A percentile compares a stretch with the other conserved stretches of the same genome.
Evolutionary conservation across 2,329 filamentous ascomycete genomes (phyloP).

Genomic region (Fusarium torreyae): DNA sequence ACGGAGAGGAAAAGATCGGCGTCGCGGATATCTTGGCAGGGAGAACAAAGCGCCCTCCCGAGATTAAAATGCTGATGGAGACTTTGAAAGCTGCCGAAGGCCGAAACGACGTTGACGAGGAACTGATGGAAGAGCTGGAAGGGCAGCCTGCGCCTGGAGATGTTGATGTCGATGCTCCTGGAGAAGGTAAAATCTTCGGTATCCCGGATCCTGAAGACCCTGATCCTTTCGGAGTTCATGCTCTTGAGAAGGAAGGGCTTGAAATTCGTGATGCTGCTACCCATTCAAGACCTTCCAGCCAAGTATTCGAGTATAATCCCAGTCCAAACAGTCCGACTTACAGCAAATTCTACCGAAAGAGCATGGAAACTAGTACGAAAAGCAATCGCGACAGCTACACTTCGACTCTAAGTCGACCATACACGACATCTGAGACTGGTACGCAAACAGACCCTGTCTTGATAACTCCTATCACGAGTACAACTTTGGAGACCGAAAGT

Average conservation of each 20-base stretch:
- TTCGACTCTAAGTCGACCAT: constrained; percentile 38
- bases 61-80: constrained; percentile 53
- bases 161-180: constrained; percentile 52
- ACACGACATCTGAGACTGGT: constrained; percentile 46
- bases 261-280: constrained; percentile 57
- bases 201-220: constrained; percentile 57
- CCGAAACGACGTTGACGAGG: constrained; percentile 52
- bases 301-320: constrained; percentile 56
- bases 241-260: constrained; percentile 56
- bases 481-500: constrained; percentile 11
- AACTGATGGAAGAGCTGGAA: constrained; percentile 54
- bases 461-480: constrained; percentile 17
- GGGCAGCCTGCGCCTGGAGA: constrained; percentile 56
- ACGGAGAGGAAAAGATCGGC: constrained; percentile 72
- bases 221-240: constrained; percentile 57
- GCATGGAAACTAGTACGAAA: constrained; percentile 40
- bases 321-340: constrained; percentile 57
- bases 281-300: constrained; percentile 53
- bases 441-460: constrained; percentile 50
- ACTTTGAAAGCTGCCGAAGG: constrained; percentile 55
- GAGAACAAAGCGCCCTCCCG: constrained; percentile 52
- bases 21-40: constrained; percentile 64
- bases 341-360: constrained; percentile 54
- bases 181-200: constrained; percentile 52
- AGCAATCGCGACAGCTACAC: constrained; percentile 44